Conservation (phyloP, 2,329 filamentous ascomycete genomes). For the Huntiella omanensis region DNA sequence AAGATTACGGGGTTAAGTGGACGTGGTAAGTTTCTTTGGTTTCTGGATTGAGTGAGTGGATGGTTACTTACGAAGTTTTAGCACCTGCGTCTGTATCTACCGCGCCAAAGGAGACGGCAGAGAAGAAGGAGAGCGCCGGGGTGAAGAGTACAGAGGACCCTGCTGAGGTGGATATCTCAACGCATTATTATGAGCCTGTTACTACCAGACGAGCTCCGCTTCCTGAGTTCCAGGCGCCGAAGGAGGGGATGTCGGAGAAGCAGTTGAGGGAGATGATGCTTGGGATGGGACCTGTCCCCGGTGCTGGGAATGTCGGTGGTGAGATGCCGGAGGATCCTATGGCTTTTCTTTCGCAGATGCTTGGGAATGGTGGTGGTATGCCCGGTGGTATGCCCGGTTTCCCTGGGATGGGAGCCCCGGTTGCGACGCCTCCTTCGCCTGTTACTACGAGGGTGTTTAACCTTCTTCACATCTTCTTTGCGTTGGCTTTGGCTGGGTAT, state of each 20-base stretch:
- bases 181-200: constrained; percentile 45
- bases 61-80: not conserved
- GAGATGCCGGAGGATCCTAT: constrained; percentile 13
- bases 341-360: not conserved
- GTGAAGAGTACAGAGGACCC: constrained; percentile 34
- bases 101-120: constrained; percentile 8
- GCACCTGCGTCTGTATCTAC: constrained; percentile 12
- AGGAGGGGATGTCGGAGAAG: constrained; percentile 29
- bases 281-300: constrained; percentile 21
- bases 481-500: constrained; percentile 50
- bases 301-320: not conserved
- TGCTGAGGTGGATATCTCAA: constrained; percentile 62
- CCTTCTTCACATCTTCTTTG: constrained; percentile 53
- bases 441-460: constrained; percentile 40
- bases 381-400: constrained; percentile 21
- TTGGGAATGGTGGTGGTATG: constrained; percentile 5
- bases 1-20: constrained; percentile 43
- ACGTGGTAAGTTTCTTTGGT: constrained; percentile 4
- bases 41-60: not conserved
- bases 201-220: constrained; percentile 15
- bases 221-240: constrained; percentile 12
- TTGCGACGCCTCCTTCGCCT: constrained; percentile 18
- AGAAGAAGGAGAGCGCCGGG: too few species aligned
- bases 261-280: constrained; percentile 48
- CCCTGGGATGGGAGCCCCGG: constrained; percentile 28